phyloP scores from a whole-genome alignment of 345 rosid genomes.

The Citrus inodora region DNA sequence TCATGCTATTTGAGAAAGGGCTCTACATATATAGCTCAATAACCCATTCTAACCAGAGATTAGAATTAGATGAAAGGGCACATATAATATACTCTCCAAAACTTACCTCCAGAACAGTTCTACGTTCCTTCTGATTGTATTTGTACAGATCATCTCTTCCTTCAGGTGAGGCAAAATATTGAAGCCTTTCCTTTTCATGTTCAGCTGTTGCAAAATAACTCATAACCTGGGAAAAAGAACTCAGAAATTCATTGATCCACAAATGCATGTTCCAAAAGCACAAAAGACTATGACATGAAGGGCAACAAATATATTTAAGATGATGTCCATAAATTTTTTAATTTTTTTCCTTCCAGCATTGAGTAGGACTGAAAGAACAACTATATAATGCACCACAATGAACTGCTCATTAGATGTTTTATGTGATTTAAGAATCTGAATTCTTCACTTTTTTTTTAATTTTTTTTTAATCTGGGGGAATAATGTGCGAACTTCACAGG shows the following conservation, averaged over 20 bases:
- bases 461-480: too few relatives aligned
- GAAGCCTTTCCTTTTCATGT: conserved; percentile 85
- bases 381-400: not conserved
- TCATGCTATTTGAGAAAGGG: too few relatives aligned
- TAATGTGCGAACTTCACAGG: not conserved
- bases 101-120: conserved; percentile 85
- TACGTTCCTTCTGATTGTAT: conserved; percentile 89
- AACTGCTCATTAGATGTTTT: not conserved
- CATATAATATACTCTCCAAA: not conserved
- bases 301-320: not conserved
- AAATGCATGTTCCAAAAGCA: not conserved
- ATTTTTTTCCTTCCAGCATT: not conserved
- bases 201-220: conserved; percentile 78
- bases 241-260: conserved; percentile 3
- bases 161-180: conserved; percentile 82
- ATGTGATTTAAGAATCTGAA: not conserved
- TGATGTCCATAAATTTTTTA: not conserved
- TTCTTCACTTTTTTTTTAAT: not conserved
- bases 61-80: too few relatives aligned
- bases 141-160: conserved; percentile 93
- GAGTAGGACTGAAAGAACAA: not conserved
- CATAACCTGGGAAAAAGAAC: conserved; percentile 53
- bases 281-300: not conserved
- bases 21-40: too few relatives aligned
- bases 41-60: too few relatives aligned